Evolutionary conservation across 2,329 filamentous ascomycete genomes (phyloP).

Genomic region (Exserohilum rostratum): DNA sequence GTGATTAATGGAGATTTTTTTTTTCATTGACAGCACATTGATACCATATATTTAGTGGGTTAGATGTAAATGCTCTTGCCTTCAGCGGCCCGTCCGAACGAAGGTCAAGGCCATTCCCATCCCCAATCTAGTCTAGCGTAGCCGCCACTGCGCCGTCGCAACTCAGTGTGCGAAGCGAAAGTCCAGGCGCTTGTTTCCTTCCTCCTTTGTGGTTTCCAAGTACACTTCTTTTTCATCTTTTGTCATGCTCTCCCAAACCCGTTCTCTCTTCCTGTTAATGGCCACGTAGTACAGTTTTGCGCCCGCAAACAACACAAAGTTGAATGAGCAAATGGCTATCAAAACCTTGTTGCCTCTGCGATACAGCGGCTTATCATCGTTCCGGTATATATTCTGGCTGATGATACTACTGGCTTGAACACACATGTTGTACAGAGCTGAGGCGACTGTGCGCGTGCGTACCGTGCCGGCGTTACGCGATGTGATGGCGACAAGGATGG

Average conservation of each 20-base stretch:
- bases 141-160: too few relatives aligned
- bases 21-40: too few relatives aligned
- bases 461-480: constrained; percentile 52
- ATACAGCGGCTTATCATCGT: constrained; percentile 59
- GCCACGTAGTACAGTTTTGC: constrained; percentile 61
- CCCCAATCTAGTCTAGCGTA: background rate
- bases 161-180: constrained; percentile 1
- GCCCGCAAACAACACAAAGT: constrained; percentile 58
- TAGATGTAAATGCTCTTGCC: too few relatives aligned
- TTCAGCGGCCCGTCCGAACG: background rate
- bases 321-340: constrained; percentile 57
- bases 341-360: constrained; percentile 61
- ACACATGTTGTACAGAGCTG: constrained; percentile 52
- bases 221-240: constrained; percentile 44
- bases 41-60: too few relatives aligned
- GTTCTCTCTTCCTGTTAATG: constrained; percentile 53
- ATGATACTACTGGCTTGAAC: constrained; percentile 44
- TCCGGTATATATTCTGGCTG: constrained; percentile 58
- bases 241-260: constrained; percentile 42
- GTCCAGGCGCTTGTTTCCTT: constrained; percentile 47
- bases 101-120: background rate
- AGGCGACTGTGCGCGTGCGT: constrained; percentile 51
- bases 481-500: constrained; percentile 52
- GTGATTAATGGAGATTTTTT: background rate
- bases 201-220: constrained; percentile 44